A percentile compares a stretch with the other conserved stretches of the same genome.
Evolutionary conservation across 495 filamentous ascomycete genomes (phyloP).

Genomic region (Aspergillus indologenus): DNA sequence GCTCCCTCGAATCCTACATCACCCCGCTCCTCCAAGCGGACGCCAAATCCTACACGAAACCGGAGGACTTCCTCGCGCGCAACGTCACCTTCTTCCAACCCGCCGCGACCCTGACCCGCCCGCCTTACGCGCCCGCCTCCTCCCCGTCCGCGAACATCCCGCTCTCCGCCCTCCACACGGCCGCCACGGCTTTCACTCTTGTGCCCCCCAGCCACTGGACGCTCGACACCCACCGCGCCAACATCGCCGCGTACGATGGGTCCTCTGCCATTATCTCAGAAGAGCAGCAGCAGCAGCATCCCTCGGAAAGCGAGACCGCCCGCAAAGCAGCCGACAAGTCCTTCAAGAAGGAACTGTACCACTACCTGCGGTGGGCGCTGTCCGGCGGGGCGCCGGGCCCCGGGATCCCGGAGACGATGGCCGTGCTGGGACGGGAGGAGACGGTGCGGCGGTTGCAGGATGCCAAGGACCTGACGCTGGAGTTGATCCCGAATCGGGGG

Average conservation of each 20-base stretch:
- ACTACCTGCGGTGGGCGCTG: slow-evolving; percentile 67
- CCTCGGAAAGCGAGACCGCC: slow-evolving; percentile 9
- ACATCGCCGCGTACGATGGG: slow-evolving; percentile 40
- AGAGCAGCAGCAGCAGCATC: background rate
- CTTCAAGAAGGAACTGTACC: slow-evolving; percentile 47
- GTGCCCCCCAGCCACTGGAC: slow-evolving; percentile 39
- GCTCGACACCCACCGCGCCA: slow-evolving; percentile 34
- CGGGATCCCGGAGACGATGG: slow-evolving; percentile 55
- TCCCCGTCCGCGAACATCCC: slow-evolving; percentile 21
- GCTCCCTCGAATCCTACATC: slow-evolving; percentile 38
- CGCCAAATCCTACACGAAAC: slow-evolving; percentile 57
- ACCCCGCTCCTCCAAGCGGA: slow-evolving; percentile 55
- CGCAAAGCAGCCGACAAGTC: slow-evolving; percentile 27
- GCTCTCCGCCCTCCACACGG: slow-evolving; percentile 38
- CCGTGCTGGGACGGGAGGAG: slow-evolving; percentile 60
- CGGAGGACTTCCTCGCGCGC: slow-evolving; percentile 54
- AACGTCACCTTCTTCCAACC: slow-evolving; percentile 60
- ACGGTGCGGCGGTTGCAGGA: slow-evolving; percentile 52
- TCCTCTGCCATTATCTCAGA: slow-evolving; percentile 19
- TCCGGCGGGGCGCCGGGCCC: slow-evolving; percentile 57
- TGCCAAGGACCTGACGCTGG: slow-evolving; percentile 36
- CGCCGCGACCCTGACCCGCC: slow-evolving; percentile 37
- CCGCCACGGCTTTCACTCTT: slow-evolving; percentile 37
- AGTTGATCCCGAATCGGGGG: slow-evolving; percentile 14
- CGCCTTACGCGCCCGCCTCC: slow-evolving; percentile 26